Conservation (phyloP, 192 early-diverging fungal species). For the Mortierella alpina region DNA sequence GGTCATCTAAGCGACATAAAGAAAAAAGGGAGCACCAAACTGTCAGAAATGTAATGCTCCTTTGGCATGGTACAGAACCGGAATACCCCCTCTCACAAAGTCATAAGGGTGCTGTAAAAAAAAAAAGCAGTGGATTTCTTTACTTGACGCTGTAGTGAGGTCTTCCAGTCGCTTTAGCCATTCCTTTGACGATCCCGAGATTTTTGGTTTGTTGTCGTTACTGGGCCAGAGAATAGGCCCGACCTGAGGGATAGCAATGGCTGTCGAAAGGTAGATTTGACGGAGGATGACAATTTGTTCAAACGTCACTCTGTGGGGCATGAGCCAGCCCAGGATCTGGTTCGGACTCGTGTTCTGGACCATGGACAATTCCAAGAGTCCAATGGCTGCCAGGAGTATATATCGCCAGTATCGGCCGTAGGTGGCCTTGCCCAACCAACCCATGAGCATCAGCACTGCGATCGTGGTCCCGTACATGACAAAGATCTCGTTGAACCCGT, state of each 20-base stretch:
- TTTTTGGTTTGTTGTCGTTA: no score
- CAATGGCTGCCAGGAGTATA: background rate
- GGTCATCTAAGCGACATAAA: no score
- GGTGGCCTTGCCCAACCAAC: background rate
- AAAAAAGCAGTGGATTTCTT: no score
- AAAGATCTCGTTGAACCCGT: background rate
- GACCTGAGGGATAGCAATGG: background rate
- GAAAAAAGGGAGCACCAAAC: no score
- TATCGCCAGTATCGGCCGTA: conserved; percentile 27
- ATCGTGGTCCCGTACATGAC: no score
- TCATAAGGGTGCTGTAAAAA: no score
- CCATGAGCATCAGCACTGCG: background rate
- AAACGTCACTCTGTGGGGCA: conserved; percentile 15
- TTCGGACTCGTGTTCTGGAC: background rate
- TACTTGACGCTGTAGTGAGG: no score
- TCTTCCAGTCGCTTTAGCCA: no score
- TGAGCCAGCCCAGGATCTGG: background rate
- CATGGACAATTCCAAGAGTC: conserved; percentile 1
- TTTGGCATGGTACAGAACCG: no score
- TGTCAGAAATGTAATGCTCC: no score
- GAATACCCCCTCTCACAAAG: no score
- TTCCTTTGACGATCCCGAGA: no score
- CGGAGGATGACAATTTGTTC: conserved; percentile 1
- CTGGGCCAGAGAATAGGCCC: background rate
- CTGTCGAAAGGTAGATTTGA: background rate